phyloP scores from a whole-genome alignment of 371 early-diverging fungal genomes.

The Astathelohania contejeani region DNA sequence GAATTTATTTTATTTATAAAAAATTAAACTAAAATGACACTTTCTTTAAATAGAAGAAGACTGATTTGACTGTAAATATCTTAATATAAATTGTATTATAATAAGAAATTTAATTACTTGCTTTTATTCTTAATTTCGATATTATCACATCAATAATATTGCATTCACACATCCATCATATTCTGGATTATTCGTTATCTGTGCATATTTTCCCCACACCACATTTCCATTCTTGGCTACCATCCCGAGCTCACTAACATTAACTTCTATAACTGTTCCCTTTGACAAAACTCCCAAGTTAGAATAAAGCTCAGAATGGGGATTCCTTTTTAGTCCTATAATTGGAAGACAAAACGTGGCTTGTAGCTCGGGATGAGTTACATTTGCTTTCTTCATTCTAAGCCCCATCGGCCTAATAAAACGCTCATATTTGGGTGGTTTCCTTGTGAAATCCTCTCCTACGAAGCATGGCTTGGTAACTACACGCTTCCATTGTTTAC shows the following conservation, averaged over 20 bases:
- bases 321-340: slow-evolving; percentile 97
- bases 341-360: slow-evolving; percentile 94
- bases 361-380: slow-evolving; percentile 92
- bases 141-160: slow-evolving; percentile 44
- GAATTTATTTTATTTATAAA: no score
- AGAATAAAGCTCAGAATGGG: slow-evolving; percentile 84
- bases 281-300: slow-evolving; percentile 93
- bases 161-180: slow-evolving; percentile 67
- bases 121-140: not conserved
- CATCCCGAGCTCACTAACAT: slow-evolving; percentile 88
- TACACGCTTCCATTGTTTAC: slow-evolving; percentile 95
- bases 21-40: no score
- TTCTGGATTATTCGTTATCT: slow-evolving; percentile 81
- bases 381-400: slow-evolving; percentile 94
- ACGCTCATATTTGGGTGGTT: slow-evolving; percentile 97
- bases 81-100: no score
- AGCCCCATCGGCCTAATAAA: slow-evolving; percentile 97
- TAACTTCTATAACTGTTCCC: slow-evolving; percentile 91
- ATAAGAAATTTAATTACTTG: no score
- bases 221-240: slow-evolving; percentile 94
- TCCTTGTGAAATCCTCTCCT: slow-evolving; percentile 92
- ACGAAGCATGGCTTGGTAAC: slow-evolving; percentile 98
- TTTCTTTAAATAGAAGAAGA: no score
- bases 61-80: no score
- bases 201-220: slow-evolving; percentile 96